Conservation (phyloP, 345 rosid species). For the Lumnitzera racemosa region DNA sequence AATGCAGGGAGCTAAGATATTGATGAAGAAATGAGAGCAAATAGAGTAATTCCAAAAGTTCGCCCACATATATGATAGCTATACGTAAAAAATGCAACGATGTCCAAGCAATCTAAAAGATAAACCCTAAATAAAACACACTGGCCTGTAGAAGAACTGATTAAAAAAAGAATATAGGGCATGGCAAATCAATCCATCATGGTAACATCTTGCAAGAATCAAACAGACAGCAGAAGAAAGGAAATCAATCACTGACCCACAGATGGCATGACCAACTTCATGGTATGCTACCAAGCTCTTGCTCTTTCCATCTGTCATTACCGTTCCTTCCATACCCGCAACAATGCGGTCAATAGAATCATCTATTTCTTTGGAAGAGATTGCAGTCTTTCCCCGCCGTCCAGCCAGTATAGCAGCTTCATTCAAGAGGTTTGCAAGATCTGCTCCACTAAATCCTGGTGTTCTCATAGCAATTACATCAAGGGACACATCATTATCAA, state of each 20-base stretch:
- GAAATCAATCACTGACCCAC: constrained; percentile 53
- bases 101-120: background rate
- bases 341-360: constrained; percentile 97
- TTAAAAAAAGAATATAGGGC: too few relatives aligned
- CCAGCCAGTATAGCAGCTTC: constrained; percentile 98
- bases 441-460: constrained; percentile 98
- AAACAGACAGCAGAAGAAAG: too few relatives aligned
- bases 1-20: too few relatives aligned
- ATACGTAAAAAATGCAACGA: background rate
- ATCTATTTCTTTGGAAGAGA: constrained; percentile 89
- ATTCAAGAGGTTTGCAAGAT: constrained; percentile 91
- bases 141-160: background rate
- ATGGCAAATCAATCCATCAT: too few relatives aligned
- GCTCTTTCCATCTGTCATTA: constrained; percentile 98
- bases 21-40: too few relatives aligned
- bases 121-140: background rate
- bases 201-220: too few relatives aligned
- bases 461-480: constrained; percentile 95
- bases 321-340: constrained; percentile 99
- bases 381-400: constrained; percentile 69
- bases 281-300: constrained; percentile 97
- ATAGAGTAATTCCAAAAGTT: too few relatives aligned
- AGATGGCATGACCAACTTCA: constrained; percentile 94
- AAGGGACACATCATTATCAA: constrained; percentile 78
- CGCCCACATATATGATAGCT: too few relatives aligned